phyloP scores from a whole-genome alignment of 345 rosid species.

The Limnanthes douglasii region DNA sequence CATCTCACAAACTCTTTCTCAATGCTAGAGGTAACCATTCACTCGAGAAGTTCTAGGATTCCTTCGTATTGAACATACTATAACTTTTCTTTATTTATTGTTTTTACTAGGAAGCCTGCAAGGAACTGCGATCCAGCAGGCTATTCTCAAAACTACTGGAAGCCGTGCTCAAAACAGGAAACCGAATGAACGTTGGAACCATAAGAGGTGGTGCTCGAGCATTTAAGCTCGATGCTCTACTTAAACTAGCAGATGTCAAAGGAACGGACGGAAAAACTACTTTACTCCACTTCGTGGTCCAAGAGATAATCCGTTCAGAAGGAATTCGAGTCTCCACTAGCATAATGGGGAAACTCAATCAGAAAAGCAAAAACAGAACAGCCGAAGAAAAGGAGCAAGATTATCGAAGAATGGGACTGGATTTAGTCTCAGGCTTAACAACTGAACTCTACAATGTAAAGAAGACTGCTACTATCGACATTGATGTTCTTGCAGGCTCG shows the following conservation, averaged over 20 bases:
- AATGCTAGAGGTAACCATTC: slow-evolving; percentile 57
- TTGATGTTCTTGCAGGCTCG: slow-evolving; percentile 76
- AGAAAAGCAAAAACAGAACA: slow-evolving; percentile 38
- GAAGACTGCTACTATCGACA: slow-evolving; percentile 79
- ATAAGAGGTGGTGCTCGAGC: slow-evolving; percentile 92
- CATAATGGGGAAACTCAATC: slow-evolving; percentile 83
- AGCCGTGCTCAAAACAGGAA: slow-evolving; percentile 94
- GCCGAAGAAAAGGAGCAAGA: slow-evolving; percentile 73
- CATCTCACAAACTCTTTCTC: slow-evolving; percentile 82
- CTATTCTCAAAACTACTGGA: slow-evolving; percentile 79
- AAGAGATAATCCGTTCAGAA: slow-evolving; percentile 78
- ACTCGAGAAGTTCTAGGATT: not conserved
- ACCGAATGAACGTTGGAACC: slow-evolving; percentile 92
- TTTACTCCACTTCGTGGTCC: slow-evolving; percentile 87
- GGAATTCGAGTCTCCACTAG: slow-evolving; percentile 77
- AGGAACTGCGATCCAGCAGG: slow-evolving; percentile 86
- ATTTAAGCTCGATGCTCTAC: slow-evolving; percentile 87
- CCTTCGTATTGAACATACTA: not conserved
- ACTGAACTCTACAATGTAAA: slow-evolving; percentile 81
- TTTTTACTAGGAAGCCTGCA: slow-evolving; percentile 74
- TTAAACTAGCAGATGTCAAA: slow-evolving; percentile 85
- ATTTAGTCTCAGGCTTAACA: slow-evolving; percentile 70
- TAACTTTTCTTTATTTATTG: not conserved
- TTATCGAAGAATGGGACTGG: slow-evolving; percentile 82
- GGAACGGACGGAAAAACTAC: slow-evolving; percentile 88